These are phyloP conservation scores for Blastobotrys mokoenaii DNA, from an alignment of 805 yeast genomes.

Conservation along the genomic window DNA sequence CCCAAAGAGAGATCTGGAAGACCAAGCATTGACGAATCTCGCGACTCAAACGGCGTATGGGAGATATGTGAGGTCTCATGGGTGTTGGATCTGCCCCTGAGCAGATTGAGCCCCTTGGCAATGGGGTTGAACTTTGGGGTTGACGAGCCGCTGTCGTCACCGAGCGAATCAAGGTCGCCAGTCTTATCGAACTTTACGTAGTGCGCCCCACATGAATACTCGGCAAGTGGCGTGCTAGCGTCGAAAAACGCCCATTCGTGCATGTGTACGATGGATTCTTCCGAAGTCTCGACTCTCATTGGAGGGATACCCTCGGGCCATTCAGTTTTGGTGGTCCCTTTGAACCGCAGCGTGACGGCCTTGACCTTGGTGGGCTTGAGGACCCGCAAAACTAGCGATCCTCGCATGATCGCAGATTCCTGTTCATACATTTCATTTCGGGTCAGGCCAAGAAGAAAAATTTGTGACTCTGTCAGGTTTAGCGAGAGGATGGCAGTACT, in stretches of 20 bases:
- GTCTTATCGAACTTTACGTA: constrained; percentile 17
- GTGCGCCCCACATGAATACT: constrained; percentile 38
- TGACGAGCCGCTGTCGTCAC: constrained; percentile 3
- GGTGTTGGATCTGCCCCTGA: no score
- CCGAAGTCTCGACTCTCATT: constrained; percentile 57
- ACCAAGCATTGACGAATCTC: no score
- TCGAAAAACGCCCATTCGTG: constrained; percentile 90
- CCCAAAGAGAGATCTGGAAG: constrained; percentile 16
- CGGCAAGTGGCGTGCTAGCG: constrained; percentile 32
- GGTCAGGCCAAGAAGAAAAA: constrained; percentile 78
- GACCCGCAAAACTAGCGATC: constrained; percentile 62
- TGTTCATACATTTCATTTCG: constrained; percentile 37
- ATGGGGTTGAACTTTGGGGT: constrained; percentile 1
- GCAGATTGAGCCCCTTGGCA: constrained; percentile 4
- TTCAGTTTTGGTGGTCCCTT: constrained; percentile 68
- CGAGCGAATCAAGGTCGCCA: constrained; percentile 21
- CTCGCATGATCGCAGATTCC: constrained; percentile 54
- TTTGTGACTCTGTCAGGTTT: constrained; percentile 68
- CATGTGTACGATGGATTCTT: constrained; percentile 53
- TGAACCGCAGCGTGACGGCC: constrained; percentile 50
- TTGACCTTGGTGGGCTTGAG: constrained; percentile 66
- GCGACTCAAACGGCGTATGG: no score
- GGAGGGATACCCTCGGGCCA: constrained; percentile 99
- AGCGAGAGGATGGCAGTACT: constrained; percentile 36
- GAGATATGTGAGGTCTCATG: no score